These are phyloP conservation scores for Agapanthus africanus DNA, from an alignment of 106 monocot species.

Conservation along the genomic window DNA sequence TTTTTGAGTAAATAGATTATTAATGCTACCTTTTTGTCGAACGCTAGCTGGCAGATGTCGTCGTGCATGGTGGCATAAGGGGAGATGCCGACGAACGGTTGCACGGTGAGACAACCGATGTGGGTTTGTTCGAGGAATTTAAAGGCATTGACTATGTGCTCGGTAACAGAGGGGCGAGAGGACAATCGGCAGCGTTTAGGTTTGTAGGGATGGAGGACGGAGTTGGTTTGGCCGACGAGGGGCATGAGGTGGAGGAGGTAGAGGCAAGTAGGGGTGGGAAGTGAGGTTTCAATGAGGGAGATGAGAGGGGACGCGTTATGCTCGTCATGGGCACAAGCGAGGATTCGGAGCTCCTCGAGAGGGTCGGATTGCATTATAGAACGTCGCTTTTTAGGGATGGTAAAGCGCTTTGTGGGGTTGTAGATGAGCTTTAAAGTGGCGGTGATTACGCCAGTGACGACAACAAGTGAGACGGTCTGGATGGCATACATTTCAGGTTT, in stretches of 20 bases:
- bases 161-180: background rate
- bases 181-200: background rate
- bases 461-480: constrained; percentile 14
- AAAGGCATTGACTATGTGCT: constrained; percentile 66
- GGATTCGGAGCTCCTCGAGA: constrained; percentile 39
- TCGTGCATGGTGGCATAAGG: constrained; percentile 59
- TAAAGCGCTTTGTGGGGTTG: constrained; percentile 25
- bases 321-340: constrained; percentile 50
- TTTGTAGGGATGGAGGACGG: constrained; percentile 46
- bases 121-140: constrained; percentile 21
- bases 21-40: constrained; percentile 31
- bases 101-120: constrained; percentile 17
- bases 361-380: background rate
- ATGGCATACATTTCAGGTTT: constrained; percentile 11
- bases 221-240: constrained; percentile 45
- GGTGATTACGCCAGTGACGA: constrained; percentile 18
- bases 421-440: constrained; percentile 24
- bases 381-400: constrained; percentile 11
- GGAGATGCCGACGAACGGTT: constrained; percentile 41
- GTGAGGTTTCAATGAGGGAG: constrained; percentile 30
- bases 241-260: constrained; percentile 68
- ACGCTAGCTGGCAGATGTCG: constrained; percentile 48
- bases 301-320: constrained; percentile 37
- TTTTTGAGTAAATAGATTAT: too few relatives aligned
- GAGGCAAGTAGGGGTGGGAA: constrained; percentile 1